Evolutionary conservation across 2,329 filamentous ascomycete species (phyloP).

Genomic region (Fusarium sp.): DNA sequence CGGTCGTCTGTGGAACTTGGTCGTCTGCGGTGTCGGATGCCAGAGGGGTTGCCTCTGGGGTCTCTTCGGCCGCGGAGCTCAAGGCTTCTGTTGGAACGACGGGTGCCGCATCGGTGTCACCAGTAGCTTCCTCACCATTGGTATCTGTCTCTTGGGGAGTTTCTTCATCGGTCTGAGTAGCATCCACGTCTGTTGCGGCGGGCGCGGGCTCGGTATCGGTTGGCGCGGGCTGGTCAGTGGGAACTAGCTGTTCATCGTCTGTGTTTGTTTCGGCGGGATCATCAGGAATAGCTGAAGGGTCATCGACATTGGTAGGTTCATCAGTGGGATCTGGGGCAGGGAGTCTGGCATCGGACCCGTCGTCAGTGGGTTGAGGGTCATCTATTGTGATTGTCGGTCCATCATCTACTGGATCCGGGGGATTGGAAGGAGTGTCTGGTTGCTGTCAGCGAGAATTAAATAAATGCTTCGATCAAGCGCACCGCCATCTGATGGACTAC

Average conservation of each 20-base stretch:
- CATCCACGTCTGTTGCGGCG: neutral
- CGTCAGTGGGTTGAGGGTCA: neutral
- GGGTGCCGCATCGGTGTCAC: neutral
- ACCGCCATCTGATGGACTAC: neutral
- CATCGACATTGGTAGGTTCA: neutral
- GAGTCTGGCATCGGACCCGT: neutral
- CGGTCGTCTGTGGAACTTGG: neutral
- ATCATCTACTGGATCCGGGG: neutral
- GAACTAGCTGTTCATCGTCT: neutral
- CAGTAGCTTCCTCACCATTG: conserved; percentile 6
- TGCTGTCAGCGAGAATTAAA: neutral
- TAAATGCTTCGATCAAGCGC: neutral
- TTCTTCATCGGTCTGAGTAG: neutral
- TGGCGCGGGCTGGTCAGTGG: neutral
- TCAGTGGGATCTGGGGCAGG: neutral
- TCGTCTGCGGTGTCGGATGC: neutral
- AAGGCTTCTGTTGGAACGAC: neutral
- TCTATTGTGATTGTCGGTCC: neutral
- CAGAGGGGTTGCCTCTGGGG: neutral
- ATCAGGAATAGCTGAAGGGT: neutral
- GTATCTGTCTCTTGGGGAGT: neutral
- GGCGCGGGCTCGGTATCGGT: neutral
- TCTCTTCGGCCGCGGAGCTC: neutral
- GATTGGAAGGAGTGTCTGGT: neutral
- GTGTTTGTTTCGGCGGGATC: neutral